Base-by-base conservation (phyloP, 129 eudicot genomes). In the Dittrichia graveolens region DNA sequence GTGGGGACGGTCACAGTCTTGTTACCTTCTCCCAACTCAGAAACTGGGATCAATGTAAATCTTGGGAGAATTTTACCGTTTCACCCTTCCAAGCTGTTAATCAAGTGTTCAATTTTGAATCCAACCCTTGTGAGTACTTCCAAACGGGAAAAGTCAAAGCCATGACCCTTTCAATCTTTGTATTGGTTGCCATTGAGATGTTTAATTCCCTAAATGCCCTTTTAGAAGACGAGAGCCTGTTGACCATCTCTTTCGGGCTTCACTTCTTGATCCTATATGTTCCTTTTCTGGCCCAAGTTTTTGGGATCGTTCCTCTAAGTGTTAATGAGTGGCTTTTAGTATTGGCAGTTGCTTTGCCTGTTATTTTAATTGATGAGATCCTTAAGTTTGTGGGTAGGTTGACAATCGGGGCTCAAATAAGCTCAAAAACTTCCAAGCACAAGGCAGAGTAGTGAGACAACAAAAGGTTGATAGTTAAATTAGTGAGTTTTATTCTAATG, bases 161-260 rank as follows among this genome's bases (percentile, higher is more conserved):
- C 55, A 89, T 79, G 87, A 89, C 96, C 19, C 87, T 89, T 41
- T 89, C 96, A 67, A 85, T 89, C 55, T 81, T 89, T 1, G 91
- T 89, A 19, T 72, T 89, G 65, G 96, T 89, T 13, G 86, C 96
- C 18, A 89, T 89, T 7, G 96, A 89, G 83, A 89, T 89, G 92
- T 86, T 86, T 38, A 89, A n/a, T n/a, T n/a, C n/a, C n/a, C n/a
- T n/a, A n/a, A n/a, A n/a, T n/a, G n/a, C n/a, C n/a, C n/a, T n/a
- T 42, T 89, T 90, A 7, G 96, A 89, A 59, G 96, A 89, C 49
- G 92, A 74, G 66, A 86, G 96, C 63, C 79, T 89, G 58, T 46
- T 86, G 65, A 69, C 87, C 9, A 89, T 86, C 73, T 89, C 96
- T 0, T 89, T 89, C 47, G 92, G 88, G 12, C 75, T 89, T 68